Evolutionary conservation across 192 early-diverging fungal genomes (phyloP).

Genomic region (Podila horticola): DNA sequence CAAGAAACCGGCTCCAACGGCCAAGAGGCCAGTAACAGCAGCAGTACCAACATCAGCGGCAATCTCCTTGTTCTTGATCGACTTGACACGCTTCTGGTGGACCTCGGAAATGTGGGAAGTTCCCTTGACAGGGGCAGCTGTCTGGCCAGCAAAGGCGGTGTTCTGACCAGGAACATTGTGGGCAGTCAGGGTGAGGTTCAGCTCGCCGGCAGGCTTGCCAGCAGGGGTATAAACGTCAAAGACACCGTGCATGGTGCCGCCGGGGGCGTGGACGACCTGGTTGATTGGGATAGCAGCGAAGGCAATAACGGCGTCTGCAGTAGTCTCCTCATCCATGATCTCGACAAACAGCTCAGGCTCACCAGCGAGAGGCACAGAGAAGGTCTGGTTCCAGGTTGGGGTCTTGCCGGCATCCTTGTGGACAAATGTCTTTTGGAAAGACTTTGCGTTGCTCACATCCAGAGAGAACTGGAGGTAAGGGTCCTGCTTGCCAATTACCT

Average conservation of each 20-base stretch:
- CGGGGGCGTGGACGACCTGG: constrained; percentile 54
- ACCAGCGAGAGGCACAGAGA: constrained; percentile 50
- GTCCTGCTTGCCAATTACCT: constrained; percentile 61
- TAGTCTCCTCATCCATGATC: constrained; percentile 58
- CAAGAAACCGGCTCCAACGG: constrained; percentile 54
- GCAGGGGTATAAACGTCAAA: constrained; percentile 54
- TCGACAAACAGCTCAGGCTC: constrained; percentile 58
- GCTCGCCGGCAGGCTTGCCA: constrained; percentile 50
- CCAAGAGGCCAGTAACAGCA: constrained; percentile 52
- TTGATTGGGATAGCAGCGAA: constrained; percentile 63
- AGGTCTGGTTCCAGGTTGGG: constrained; percentile 64
- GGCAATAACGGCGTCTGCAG: constrained; percentile 53
- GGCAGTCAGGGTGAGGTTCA: constrained; percentile 52
- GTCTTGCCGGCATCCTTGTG: constrained; percentile 60
- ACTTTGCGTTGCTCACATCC: constrained; percentile 51
- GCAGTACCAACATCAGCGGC: constrained; percentile 52
- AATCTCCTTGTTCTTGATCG: constrained; percentile 50
- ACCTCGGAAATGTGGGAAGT: constrained; percentile 45
- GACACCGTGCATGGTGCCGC: constrained; percentile 52
- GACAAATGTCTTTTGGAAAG: constrained; percentile 60
- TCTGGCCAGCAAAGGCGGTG: background rate
- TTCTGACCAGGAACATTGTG: constrained; percentile 51
- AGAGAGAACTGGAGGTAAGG: constrained; percentile 60
- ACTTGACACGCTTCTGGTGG: constrained; percentile 55
- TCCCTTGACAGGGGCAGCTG: constrained; percentile 32